A percentile compares a stretch with the other conserved stretches of the same genome.
These are phyloP conservation scores for Bauhinia variegata DNA, from an alignment of 306 rosid species.

Conservation along the genomic window DNA sequence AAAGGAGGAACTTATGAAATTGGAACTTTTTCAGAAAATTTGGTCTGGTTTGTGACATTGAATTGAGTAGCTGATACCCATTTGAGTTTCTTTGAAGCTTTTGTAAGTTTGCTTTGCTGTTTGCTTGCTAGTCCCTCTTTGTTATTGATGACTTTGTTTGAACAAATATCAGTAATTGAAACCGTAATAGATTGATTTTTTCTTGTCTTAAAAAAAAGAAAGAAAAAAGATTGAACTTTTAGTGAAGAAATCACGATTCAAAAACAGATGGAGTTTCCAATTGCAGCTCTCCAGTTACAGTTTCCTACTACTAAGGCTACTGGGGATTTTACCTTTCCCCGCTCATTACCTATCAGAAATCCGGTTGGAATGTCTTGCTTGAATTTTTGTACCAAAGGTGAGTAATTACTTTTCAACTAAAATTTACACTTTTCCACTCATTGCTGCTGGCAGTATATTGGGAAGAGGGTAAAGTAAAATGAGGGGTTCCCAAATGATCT, in stretches of 20 bases:
- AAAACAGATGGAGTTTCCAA: conserved; percentile 29
- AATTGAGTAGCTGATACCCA: too few species aligned
- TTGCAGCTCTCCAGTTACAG: conserved; percentile 15
- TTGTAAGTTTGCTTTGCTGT: too few species aligned
- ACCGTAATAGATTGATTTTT: too few species aligned
- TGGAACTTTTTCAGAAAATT: too few species aligned
- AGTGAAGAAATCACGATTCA: neutral
- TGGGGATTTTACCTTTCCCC: conserved; percentile 13
- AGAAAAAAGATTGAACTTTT: too few species aligned
- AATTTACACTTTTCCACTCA: neutral
- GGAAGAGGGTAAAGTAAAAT: neutral
- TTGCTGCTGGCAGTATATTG: neutral
- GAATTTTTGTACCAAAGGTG: conserved; percentile 48
- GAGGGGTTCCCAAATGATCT: neutral
- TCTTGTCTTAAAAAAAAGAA: too few species aligned
- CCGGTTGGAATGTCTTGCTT: conserved; percentile 29
- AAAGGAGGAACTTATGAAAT: too few species aligned
- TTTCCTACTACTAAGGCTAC: conserved; percentile 26
- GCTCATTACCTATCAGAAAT: conserved; percentile 31
- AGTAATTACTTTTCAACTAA: conserved; percentile 3
- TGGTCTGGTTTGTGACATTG: too few species aligned
- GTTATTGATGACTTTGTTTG: too few species aligned
- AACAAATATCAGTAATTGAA: too few species aligned
- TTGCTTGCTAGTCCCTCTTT: too few species aligned
- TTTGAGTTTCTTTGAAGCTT: too few species aligned